phyloP scores from a whole-genome alignment of 2,329 filamentous ascomycete species.

The Bisporella sp. region DNA sequence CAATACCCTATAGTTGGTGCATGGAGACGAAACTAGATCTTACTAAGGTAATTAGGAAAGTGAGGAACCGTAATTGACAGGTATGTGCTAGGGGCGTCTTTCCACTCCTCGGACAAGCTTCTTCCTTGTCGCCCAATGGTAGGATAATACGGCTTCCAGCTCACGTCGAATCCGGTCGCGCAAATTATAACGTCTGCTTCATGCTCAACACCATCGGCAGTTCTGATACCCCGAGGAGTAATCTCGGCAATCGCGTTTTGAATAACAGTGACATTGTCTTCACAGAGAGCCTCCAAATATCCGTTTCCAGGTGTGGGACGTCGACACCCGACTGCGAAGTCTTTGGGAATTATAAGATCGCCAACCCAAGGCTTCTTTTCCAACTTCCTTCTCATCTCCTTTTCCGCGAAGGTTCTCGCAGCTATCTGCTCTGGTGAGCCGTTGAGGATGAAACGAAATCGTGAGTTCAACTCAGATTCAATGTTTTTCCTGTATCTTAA shows the following conservation, averaged over 20 bases:
- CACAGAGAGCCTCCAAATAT: constrained; percentile 34
- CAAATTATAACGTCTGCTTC: constrained; percentile 27
- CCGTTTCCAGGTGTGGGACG: constrained; percentile 36
- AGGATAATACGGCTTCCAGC: constrained; percentile 12
- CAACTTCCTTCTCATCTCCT: constrained; percentile 17
- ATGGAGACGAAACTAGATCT: not conserved
- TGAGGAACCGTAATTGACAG: constrained; percentile 13
- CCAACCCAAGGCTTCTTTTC: constrained; percentile 7
- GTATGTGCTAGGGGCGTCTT: constrained; percentile 12
- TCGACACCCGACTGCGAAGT: constrained; percentile 80
- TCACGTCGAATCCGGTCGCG: constrained; percentile 24
- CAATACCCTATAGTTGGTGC: not conserved
- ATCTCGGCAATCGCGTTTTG: constrained; percentile 19
- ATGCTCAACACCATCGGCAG: constrained; percentile 18
- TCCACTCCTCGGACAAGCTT: constrained; percentile 14
- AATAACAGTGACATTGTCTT: constrained; percentile 27
- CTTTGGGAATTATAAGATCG: constrained; percentile 53
- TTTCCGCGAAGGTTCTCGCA: constrained; percentile 7
- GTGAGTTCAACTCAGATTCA: constrained; percentile 10
- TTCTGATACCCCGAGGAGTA: constrained; percentile 27
- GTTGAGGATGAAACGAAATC: constrained; percentile 13
- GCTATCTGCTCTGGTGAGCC: constrained; percentile 8
- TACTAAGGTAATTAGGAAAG: constrained; percentile 20
- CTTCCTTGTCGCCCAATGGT: constrained; percentile 8
- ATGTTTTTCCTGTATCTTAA: constrained; percentile 12